Evolutionary conservation across 148 eudicot species (phyloP), one percentile per base, ranked within the genome.

Genomic region (Arctostaphylos glauca): DNA sequence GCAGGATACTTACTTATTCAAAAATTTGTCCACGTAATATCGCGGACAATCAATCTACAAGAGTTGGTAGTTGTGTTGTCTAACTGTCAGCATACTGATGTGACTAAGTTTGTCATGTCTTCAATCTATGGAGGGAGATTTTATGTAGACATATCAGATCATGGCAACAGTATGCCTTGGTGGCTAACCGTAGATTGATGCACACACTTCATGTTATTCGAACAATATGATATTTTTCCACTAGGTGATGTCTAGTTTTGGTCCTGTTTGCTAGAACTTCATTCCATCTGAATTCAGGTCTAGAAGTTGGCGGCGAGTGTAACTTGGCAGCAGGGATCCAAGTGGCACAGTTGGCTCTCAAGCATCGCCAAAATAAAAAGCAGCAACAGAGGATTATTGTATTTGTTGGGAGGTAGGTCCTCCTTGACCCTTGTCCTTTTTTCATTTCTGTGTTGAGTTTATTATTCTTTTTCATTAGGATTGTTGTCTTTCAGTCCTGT

Each of bases 341-440:
- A 84, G 94, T 97, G 79, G 99, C 98, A 10, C 98, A 97, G 83
- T 87, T 97, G 89, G 99, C 99, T 76, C 94, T 97, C 60, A 97
- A 97, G 85, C 99, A 97, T 87, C 96, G 99, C 50, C 99, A 92
- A 83, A 97, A 97, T 87, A 97, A 97, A 87, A 97, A 93, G 83
- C 99, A 96, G 83, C 99, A 93, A 82, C 99, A 97, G 74, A 93
- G 98, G 86, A 94, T 97, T 21, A 93, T 97, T 54, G 97, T 97
- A 46, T 94, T 97, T 86, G 96, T 89, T 52, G 99, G 99, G 80
- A 92, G 99, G 99, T 94, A 70, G 66, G 67, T 73, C 71, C 23
- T 54, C 21, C 5, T 55, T 82, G n/a, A 19, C 50, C 77, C 67
- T 78, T 15, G 15, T 66, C 71, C 5, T 31, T 44, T 55, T 49